Conservation (phyloP, 257 asterid genomes). For the Solanum chiquidenum region DNA sequence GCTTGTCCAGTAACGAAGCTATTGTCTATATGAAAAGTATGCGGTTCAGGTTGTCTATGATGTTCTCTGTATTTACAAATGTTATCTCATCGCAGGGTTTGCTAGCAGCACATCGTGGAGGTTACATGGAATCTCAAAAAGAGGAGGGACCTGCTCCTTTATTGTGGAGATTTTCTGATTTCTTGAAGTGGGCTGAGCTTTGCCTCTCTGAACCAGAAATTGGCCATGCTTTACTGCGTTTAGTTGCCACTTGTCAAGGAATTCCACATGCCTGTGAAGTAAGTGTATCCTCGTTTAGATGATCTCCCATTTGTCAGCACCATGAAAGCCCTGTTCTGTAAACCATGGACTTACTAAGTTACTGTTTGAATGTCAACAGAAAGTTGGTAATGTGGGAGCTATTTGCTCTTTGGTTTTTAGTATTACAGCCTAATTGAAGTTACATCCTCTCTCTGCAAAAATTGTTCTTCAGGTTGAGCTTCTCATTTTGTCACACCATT, state of each 20-base stretch:
- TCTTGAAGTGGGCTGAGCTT: slow-evolving; percentile 97
- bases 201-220: slow-evolving; percentile 94
- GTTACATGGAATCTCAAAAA: slow-evolving; percentile 95
- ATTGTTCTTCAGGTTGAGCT: slow-evolving; percentile 78
- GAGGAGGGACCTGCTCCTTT: slow-evolving; percentile 99
- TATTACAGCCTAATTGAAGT: background rate
- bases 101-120: slow-evolving; percentile 99
- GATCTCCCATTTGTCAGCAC: background rate
- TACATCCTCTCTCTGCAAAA: background rate
- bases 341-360: background rate
- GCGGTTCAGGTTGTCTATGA: background rate
- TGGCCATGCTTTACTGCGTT: slow-evolving; percentile 94
- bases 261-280: slow-evolving; percentile 99
- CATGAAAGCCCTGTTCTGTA: background rate
- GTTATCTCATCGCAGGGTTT: slow-evolving; percentile 51
- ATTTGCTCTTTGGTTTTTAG: background rate
- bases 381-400: background rate
- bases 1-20: background rate
- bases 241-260: slow-evolving; percentile 96
- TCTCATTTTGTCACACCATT: slow-evolving; percentile 93
- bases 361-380: background rate
- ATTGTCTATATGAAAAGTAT: background rate
- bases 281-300: background rate
- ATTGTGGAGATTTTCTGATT: slow-evolving; percentile 94
- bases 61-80: background rate